phyloP scores from a whole-genome alignment of 176 grass and related monocot species.

The Eragrostis nindensis region DNA sequence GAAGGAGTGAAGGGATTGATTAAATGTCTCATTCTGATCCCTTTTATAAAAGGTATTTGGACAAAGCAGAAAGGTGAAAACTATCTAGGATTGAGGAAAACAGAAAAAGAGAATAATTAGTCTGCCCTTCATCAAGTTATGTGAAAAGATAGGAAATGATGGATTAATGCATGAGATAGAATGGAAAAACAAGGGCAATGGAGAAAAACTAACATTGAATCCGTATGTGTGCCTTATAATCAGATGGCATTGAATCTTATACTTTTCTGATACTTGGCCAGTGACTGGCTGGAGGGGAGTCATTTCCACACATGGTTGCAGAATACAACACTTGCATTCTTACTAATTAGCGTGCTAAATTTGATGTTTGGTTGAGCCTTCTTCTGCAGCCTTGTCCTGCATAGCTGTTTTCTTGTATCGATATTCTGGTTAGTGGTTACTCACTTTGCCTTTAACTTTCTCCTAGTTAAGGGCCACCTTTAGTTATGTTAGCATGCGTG shows the following conservation, averaged over 20 bases:
- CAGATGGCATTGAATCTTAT: neutral
- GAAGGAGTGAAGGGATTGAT: neutral
- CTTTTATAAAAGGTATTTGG: slow-evolving; percentile 9
- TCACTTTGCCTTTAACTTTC: neutral
- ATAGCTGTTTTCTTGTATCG: neutral
- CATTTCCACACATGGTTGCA: slow-evolving; percentile 2
- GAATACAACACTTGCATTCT: neutral
- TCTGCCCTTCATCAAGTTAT: neutral
- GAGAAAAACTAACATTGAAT: neutral
- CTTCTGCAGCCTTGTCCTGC: neutral
- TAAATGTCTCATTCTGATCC: neutral
- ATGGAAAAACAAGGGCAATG: slow-evolving; percentile 2
- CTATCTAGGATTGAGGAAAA: neutral
- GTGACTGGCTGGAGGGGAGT: neutral
- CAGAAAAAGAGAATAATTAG: neutral
- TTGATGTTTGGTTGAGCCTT: neutral
- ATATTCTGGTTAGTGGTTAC: neutral
- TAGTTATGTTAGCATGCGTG: neutral
- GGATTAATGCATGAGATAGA: slow-evolving; percentile 11
- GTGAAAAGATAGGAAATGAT: neutral
- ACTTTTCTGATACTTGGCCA: neutral
- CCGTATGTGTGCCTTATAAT: neutral
- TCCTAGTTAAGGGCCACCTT: neutral
- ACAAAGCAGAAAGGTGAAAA: neutral
- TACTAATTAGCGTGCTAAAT: neutral